Conservation (phyloP, 768 basidiomycete genomes). For the Crassisporium funariophilum region DNA sequence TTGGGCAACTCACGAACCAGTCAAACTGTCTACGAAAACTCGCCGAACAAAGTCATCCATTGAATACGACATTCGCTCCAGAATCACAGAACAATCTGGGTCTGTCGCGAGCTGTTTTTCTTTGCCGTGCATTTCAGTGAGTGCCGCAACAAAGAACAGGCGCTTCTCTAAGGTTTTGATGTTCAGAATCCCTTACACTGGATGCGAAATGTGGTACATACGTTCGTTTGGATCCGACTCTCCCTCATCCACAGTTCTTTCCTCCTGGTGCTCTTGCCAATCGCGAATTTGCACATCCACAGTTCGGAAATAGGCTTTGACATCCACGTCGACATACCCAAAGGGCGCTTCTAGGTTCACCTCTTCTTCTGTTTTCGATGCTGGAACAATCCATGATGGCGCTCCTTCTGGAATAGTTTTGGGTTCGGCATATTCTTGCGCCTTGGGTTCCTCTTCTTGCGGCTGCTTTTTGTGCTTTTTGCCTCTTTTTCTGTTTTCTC, state of each 20-base stretch:
- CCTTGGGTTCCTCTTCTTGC: slow-evolving; percentile 24
- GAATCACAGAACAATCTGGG: slow-evolving; percentile 86
- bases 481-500: slow-evolving; percentile 75
- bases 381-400: slow-evolving; percentile 73
- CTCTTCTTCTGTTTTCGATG: slow-evolving; percentile 36
- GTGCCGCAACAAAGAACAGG: slow-evolving; percentile 78
- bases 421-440: slow-evolving; percentile 16
- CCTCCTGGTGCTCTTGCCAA: slow-evolving; percentile 72
- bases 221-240: slow-evolving; percentile 75
- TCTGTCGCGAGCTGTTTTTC: slow-evolving; percentile 92
- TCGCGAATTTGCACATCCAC: slow-evolving; percentile 86
- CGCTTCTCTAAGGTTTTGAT: slow-evolving; percentile 57
- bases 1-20: slow-evolving; percentile 73
- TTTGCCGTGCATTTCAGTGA: slow-evolving; percentile 83
- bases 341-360: slow-evolving; percentile 76
- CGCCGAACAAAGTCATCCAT: slow-evolving; percentile 97
- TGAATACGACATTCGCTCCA: slow-evolving; percentile 89
- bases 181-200: neutral
- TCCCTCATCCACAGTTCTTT: slow-evolving; percentile 30
- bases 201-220: slow-evolving; percentile 28
- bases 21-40: slow-evolving; percentile 85
- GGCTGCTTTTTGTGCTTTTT: slow-evolving; percentile 66
- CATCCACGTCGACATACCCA: slow-evolving; percentile 84
- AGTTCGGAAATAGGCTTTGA: slow-evolving; percentile 91
- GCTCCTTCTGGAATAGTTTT: slow-evolving; percentile 30